Base-by-base conservation (phyloP, 805 yeast species). In the Gaillardinia entomophila region DNA sequence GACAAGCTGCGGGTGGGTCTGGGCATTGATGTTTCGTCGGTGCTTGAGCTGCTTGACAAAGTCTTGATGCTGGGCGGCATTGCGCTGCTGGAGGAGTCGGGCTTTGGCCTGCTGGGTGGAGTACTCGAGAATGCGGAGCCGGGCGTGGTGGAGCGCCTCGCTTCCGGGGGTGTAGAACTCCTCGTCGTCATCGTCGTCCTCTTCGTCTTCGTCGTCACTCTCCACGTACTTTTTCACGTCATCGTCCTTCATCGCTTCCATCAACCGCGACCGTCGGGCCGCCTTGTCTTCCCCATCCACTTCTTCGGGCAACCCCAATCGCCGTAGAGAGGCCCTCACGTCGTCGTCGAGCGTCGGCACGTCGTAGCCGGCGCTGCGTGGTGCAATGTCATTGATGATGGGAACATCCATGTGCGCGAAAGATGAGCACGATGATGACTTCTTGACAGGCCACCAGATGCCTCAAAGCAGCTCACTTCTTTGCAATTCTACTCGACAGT, bases 161-260 rank as follows among this genome's bases (percentile, higher is more conserved):
- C 72, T 55, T 0, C 94, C 96, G 0, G 94, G 95, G 0, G 96
- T 87, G 48, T 77, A 87, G 48, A 82, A 88, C 38, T 87, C 95
- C 31, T 81, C 94, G 11, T 84, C 81, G 7, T 77, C 80, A 1
- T 68, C 78, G 3, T 62, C 75, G 1, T 57, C 69, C 1, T 55
- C 71, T 5, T 52, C 64, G 14, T 38, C 46, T 6, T 27, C 33
- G 8, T 43, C 37, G 13, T 40, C 36, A 18, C 41, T 44, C 13
- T 48, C 46, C 19, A 33, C 44, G 15, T 33, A 19, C 7, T 36
- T 42, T 6, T 43, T 44, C n/a, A 24, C 38, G 11, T 41, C 41
- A 11, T 14, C 35, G 12, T 37, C 38, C 3, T 33, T 23, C 12
- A 82, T 45, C 6, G 75, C 45, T 25, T 63, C 54, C 4, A 71